A percentile compares a stretch with the other conserved stretches of the same genome.
These are phyloP conservation scores for Sparassis latifolia DNA, from an alignment of 1,284 basidiomycete species.

Conservation along the genomic window DNA sequence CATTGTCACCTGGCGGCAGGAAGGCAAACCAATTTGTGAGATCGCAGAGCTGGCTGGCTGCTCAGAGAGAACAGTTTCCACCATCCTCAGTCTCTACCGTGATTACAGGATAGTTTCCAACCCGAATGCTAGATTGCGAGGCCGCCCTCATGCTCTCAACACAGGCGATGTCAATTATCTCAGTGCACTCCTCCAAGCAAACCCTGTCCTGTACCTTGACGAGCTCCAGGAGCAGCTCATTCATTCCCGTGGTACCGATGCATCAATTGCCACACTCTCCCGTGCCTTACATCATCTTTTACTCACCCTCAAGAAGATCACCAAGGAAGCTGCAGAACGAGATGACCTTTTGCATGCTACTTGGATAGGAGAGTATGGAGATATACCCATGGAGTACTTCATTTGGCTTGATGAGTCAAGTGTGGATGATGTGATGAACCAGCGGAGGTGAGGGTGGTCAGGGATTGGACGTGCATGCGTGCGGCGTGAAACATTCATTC, in stretches of 20 bases:
- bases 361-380: constrained; percentile 1
- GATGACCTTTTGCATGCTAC: constrained; percentile 4
- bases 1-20: no score
- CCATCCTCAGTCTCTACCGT: no score
- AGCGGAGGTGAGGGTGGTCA: constrained; percentile 2
- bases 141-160: no score
- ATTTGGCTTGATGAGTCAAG: constrained; percentile 5
- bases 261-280: constrained; percentile 2
- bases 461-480: neutral
- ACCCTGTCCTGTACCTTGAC: constrained; percentile 5
- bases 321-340: constrained; percentile 3
- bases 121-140: no score
- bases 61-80: no score
- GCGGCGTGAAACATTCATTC: neutral
- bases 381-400: neutral
- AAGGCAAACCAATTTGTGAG: no score
- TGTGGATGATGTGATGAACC: constrained; percentile 1
- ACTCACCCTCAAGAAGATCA: constrained; percentile 1
- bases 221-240: constrained; percentile 1
- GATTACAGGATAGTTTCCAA: no score
- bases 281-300: constrained; percentile 1
- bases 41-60: no score
- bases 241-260: neutral
- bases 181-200: neutral
- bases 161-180: no score